Base-by-base conservation (phyloP, 2,329 filamentous ascomycete genomes). In the Lizonia empirigonia region DNA sequence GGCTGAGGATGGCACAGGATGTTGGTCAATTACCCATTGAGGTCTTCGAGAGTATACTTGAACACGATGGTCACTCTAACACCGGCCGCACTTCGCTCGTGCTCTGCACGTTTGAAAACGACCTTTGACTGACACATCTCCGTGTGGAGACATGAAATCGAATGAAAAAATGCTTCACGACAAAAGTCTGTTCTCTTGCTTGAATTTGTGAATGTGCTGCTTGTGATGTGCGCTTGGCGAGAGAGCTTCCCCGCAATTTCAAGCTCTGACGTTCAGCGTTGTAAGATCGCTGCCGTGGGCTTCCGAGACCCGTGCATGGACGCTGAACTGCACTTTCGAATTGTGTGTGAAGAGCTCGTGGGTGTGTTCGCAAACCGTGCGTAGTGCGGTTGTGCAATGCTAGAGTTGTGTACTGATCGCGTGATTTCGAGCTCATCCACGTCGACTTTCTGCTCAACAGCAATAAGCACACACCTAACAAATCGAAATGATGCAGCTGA, bases 91-190 rank as follows among this genome's bases (percentile, higher is more conserved):
- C 49, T 45, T 51, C 49, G 42, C 37, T 13, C 30, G 42, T 22
- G 42, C 41, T 33, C 65, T 48, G 54, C 49, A 30, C 42, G 58
- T 52, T 35, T 40, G 62, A 55, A 53, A 56, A 62, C 63, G 61
- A 63, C 62, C 71, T 74, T 74, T 74, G 71, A 64, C 62, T 61
- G 59, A 60, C 44, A 59, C 56, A 64, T 70, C 57, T 65, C 69
- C 66, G 64, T 69, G 69, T 72, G 69, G 67, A 71, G 55, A 66
- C 51, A 67, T 59, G 67, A 52, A 38, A 60, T 56, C 58, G 65
- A 65, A 70, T 68, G 60, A 64, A 66, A 64, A 65, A 65, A 69
- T 69, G 63, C 64, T 71, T 68, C 69, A 71, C 68, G 69, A 71
- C 62, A 70, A 59, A 10, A 18, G 12, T 29, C 18, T 29, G 33